phyloP scores from a whole-genome alignment of 768 basidiomycete genomes.

The Pleurotus djamor region DNA sequence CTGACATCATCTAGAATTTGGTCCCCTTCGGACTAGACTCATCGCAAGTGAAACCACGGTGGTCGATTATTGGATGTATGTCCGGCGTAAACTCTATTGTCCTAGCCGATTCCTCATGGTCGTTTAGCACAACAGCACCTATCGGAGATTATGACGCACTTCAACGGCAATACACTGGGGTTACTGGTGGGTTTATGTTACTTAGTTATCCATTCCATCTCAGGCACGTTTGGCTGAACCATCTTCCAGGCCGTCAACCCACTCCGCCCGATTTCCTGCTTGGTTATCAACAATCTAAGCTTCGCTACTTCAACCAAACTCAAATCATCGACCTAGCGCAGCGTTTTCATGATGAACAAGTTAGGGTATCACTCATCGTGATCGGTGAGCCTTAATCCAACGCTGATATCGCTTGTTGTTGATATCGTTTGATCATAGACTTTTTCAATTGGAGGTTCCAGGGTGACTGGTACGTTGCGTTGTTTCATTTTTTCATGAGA shows the following conservation, averaged over 20 bases:
- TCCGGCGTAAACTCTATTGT: neutral
- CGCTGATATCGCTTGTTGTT: no score
- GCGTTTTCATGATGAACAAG: constrained; percentile 30
- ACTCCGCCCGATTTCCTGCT: constrained; percentile 32
- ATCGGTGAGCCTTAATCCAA: constrained; percentile 19
- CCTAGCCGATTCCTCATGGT: neutral
- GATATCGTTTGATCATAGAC: constrained; percentile 21
- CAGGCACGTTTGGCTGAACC: neutral
- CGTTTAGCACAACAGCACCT: constrained; percentile 26
- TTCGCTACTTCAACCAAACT: constrained; percentile 32
- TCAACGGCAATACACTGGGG: constrained; percentile 31
- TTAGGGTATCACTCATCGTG: constrained; percentile 33
- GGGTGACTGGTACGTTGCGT: constrained; percentile 28
- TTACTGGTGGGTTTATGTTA: constrained; percentile 22
- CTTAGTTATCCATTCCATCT: neutral
- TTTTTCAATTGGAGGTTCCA: constrained; percentile 36
- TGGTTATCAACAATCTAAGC: constrained; percentile 34
- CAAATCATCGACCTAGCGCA: constrained; percentile 30
- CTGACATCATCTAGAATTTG: constrained; percentile 20
- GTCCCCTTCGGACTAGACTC: constrained; percentile 26
- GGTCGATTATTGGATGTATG: constrained; percentile 33
- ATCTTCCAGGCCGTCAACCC: constrained; percentile 25
- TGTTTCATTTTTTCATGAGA: neutral
- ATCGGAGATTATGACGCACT: constrained; percentile 32
- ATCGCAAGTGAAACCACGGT: constrained; percentile 27